Conservation (phyloP, 495 filamentous ascomycete species). For the Rusavskia elegans region DNA sequence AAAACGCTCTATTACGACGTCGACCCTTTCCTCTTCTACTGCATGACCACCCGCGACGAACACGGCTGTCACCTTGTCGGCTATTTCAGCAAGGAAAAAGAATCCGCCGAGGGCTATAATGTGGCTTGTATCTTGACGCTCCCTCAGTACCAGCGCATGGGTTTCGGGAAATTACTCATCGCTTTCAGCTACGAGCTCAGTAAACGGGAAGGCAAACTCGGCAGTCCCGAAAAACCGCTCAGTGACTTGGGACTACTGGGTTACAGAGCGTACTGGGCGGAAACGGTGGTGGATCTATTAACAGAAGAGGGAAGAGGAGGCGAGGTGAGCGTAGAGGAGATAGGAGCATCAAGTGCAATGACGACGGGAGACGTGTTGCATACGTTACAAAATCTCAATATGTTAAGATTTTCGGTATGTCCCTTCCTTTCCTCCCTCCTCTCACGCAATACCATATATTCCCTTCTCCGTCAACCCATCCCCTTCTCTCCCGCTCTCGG, state of each 20-base stretch:
- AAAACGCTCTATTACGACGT: constrained; percentile 99
- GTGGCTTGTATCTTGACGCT: constrained; percentile 94
- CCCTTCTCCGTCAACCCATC: too few relatives aligned
- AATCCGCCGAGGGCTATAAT: constrained; percentile 90
- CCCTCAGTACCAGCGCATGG: constrained; percentile 88
- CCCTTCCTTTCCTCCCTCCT: not conserved
- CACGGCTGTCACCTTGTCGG: constrained; percentile 86
- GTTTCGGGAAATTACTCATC: constrained; percentile 83
- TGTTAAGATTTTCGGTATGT: constrained; percentile 73
- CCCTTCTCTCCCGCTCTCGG: too few relatives aligned
- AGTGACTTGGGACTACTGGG: constrained; percentile 82
- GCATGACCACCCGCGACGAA: constrained; percentile 79
- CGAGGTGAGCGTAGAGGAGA: constrained; percentile 63
- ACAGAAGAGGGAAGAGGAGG: constrained; percentile 37
- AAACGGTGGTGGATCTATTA: constrained; percentile 75
- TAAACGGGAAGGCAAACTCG: constrained; percentile 85
- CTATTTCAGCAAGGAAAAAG: constrained; percentile 97
- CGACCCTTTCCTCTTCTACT: constrained; percentile 96
- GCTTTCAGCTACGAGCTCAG: constrained; percentile 96
- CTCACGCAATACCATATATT: not conserved
- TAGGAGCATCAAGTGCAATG: constrained; percentile 72
- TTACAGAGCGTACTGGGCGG: constrained; percentile 94
- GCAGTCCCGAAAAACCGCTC: constrained; percentile 90
- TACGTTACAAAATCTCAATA: constrained; percentile 79
- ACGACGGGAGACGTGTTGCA: constrained; percentile 90